Evolutionary conservation across 192 early-diverging fungal species (phyloP), one percentile per base, ranked within the genome.

Genomic region (Coemansia sp.): DNA sequence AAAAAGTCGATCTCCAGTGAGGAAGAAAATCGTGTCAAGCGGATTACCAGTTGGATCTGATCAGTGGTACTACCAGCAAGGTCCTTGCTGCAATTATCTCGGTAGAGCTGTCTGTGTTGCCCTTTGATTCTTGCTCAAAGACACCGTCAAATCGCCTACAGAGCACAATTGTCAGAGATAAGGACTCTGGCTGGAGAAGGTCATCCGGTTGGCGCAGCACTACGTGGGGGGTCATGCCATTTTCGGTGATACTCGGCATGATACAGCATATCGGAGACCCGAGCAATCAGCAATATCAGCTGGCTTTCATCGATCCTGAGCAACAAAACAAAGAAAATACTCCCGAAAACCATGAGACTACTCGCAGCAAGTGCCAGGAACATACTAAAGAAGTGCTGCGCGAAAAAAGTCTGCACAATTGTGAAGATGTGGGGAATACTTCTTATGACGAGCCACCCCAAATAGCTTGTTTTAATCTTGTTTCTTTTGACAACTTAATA

Each of bases 41-140:
- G 16, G 43, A 46, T 46, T 17, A 46, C 42, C 3, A 17, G 6
- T 4, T 16, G 43, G 43, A 46, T 46, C 43, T n/a, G 43, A 46
- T 46, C 43, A 46, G 43, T 17, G 35, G 35, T 7, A 37, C 8
- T 8, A 26, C 26, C 26, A 26, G 35, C 8, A 6, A 37, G 6
- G 6, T 37, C 35, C 35, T 94, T 84, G 96, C 95, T 33, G 95
- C 95, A 10, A 89, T 96, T 73, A 77, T 86, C 32, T 86, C 86
- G 16, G 76, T 87, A n/a, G 79, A 96, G 14, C 84, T 85, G 3
- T 40, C 86, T 94, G 92, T 64, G 50, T n/a, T 38, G 47, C n/a
- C 39, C 53, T 19, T 52, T 62, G 4, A 32, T 33, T 37, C 1
- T 42, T 72, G 11, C 62, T 62, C 4, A 35, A 61, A 10, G 63